Base-by-base conservation (phyloP, 371 early-diverging fungal species). In the Batrachochytrium dendrobatidis region DNA sequence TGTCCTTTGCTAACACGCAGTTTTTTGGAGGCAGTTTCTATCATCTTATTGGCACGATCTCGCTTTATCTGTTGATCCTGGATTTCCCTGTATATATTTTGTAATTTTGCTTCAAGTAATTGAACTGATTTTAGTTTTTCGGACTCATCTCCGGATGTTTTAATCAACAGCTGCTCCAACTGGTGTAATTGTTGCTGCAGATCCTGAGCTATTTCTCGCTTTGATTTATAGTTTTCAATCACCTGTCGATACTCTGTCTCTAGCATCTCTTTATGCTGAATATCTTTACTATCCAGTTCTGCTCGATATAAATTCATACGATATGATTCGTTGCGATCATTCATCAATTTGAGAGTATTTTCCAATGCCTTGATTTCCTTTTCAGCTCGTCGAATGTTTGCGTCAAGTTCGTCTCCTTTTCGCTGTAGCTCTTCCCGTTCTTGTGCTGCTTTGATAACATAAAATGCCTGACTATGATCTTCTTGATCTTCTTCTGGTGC, bases 381-480 rank as follows among this genome's bases (percentile, higher is more conserved):
- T 44, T 81, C 81, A 7, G 77, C 75, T 52, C 71, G 70, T 24
- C 77, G 54, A 34, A 81, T 81, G 32, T 70, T 75, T 29, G 71
- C 71, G 59, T 81, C 81, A 20, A 79, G 64, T 52, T 70, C 74
- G 48, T 81, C 80, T 8, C 81, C 81, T 53, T 81, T 75, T 39
- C 75, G 59, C 62, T 80, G 80, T 54, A 81, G 56, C 54, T 70
- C 80, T 56, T 81, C 81, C 39, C 75, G 33, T 44, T 67, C 66
- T 60, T 81, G 81, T 22, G 81, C 73, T 0, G 81, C 80, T 29
- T 66, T 61, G 50, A 81, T 81, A 22, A 81, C 79, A 70, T 81
- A 81, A 53, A 63, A 81, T 26, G 81, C 81, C 58, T 81, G 80
- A 8, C 71, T 66, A 34, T 75, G 77, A 39, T 74, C 74, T 59